Base-by-base conservation (phyloP, 805 yeast species). In the Saccharomycopsis schoenii region DNA sequence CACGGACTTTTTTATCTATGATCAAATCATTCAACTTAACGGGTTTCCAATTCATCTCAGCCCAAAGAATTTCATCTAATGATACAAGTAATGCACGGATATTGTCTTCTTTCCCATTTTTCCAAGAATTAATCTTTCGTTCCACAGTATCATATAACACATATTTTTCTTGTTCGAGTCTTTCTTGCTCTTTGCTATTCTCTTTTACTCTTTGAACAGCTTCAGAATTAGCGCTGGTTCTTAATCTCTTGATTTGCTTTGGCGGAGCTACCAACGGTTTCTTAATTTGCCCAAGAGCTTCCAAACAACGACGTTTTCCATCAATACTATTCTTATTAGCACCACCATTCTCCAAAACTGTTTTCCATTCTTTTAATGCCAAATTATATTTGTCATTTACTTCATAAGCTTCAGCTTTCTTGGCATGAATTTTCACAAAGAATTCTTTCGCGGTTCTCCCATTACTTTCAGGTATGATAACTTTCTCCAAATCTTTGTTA, bases 361-460 rank as follows among this genome's bases (percentile, higher is more conserved):
- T 71, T 61, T 79, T 80, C 76, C 90, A 93, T 5, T 81, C 69
- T 0, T 72, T 76, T 29, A 88, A 75, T 0, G 97, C 86, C 6
- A 80, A 84, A 60, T 77, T 69, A 71, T 79, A 89, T 66, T 80
- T 80, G 67, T 94, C 99, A 59, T 84, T 68, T 71, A 83, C 83
- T 72, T 94, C 99, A 50, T 84, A 77, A 1, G 93, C 85, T 68
- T 94, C 97, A 0, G 97, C 97, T 64, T 83, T 82, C 63, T 86
- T 83, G 1, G 81, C 73, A 57, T 83, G 71, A 17, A 93, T 76
- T 71, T 90, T 92, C 25, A 80, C 72, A 86, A 91, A 89, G 71
- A 94, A 83, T 17, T 83, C 84, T 68, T 81, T 83, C 63, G 87
- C 77, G 0, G 77, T 68, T 67, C 85, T 84, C 5, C 80, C 84